Conservation (phyloP, 345 rosid genomes). For the Eucalyptus decipiens region DNA sequence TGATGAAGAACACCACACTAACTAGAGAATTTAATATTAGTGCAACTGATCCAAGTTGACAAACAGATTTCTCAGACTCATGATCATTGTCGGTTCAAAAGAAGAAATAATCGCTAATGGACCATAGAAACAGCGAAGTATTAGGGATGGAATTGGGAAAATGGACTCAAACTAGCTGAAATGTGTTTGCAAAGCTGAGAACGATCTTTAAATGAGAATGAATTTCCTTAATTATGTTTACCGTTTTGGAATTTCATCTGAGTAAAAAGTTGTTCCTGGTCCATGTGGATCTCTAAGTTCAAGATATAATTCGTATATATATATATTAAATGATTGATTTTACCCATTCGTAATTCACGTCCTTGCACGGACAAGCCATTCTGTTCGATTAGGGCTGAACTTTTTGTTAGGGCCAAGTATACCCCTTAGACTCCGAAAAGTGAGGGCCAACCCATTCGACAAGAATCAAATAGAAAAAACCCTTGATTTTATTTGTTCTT, state of each 20-base stretch:
- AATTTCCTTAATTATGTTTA: background rate
- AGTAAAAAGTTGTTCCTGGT: no score
- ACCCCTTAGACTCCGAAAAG: background rate
- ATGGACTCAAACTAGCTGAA: no score
- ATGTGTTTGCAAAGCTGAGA: no score
- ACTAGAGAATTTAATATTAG: background rate
- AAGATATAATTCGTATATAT: no score
- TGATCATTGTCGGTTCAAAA: no score
- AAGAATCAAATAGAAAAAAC: background rate
- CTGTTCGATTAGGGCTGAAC: background rate
- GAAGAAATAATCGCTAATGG: no score
- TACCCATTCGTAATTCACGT: background rate
- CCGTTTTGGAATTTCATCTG: background rate
- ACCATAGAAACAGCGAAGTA: no score
- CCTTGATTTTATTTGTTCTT: background rate
- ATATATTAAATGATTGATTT: no score
- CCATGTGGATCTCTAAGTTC: no score
- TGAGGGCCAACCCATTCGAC: background rate
- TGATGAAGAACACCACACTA: background rate
- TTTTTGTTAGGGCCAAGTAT: background rate
- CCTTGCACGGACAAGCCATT: background rate
- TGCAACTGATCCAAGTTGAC: background rate
- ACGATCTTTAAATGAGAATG: background rate
- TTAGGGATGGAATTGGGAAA: no score
- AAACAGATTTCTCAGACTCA: no score